phyloP scores from a whole-genome alignment of 495 filamentous ascomycete species.

The Xylaria acuta region DNA sequence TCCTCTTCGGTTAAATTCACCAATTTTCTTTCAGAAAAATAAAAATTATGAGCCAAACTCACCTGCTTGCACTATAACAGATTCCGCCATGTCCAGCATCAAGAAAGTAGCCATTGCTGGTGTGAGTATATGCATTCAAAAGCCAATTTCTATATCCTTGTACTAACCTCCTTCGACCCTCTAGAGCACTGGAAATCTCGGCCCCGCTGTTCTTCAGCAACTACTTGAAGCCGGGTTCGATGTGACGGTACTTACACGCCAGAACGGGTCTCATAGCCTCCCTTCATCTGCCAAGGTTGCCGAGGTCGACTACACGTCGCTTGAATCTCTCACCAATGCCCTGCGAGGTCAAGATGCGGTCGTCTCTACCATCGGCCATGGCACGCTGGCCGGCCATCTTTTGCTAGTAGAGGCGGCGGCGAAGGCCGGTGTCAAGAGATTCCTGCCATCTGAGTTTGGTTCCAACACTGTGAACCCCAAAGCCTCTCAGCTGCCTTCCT shows the following conservation, averaged over 20 bases:
- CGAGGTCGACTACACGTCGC: slow-evolving; percentile 55
- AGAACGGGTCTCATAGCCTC: slow-evolving; percentile 40
- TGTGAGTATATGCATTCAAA: slow-evolving; percentile 36
- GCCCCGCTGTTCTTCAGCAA: slow-evolving; percentile 54
- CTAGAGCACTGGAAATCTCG: slow-evolving; percentile 60
- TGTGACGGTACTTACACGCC: slow-evolving; percentile 60
- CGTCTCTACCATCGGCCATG: slow-evolving; percentile 48
- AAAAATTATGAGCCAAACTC: background rate
- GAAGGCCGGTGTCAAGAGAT: slow-evolving; percentile 57
- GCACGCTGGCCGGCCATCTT: slow-evolving; percentile 42
- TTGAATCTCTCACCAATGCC: slow-evolving; percentile 50
- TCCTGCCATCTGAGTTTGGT: slow-evolving; percentile 66
- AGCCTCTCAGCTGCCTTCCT: slow-evolving; percentile 42
- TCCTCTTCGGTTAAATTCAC: too few species aligned
- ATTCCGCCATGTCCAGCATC: slow-evolving; percentile 40
- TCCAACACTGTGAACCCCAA: slow-evolving; percentile 33
- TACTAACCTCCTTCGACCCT: background rate
- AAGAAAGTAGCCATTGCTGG: slow-evolving; percentile 53
- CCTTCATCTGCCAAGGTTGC: slow-evolving; percentile 44
- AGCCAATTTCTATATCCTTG: background rate
- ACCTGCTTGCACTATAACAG: background rate
- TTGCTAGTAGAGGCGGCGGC: slow-evolving; percentile 62
- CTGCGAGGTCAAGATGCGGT: slow-evolving; percentile 58
- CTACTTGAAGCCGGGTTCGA: slow-evolving; percentile 56
- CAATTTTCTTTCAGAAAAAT: background rate